A percentile compares a stretch with the other conserved stretches of the same genome.
phyloP scores from a whole-genome alignment of 2,329 filamentous ascomycete genomes.

The Ascochyta viciae-villosae region DNA sequence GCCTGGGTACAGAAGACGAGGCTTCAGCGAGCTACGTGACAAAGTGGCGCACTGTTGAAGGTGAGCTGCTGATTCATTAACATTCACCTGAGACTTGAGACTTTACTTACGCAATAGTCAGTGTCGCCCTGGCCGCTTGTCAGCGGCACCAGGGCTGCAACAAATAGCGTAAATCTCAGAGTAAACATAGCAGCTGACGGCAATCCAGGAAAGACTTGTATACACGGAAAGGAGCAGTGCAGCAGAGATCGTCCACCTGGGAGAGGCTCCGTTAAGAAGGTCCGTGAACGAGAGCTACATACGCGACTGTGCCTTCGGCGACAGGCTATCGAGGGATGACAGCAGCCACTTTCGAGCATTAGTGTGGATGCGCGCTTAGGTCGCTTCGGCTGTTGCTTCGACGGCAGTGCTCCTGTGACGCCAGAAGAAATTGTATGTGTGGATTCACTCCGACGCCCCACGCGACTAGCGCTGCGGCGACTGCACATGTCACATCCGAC shows the following conservation, averaged over 20 bases:
- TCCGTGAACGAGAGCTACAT: neutral
- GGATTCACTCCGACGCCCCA: neutral
- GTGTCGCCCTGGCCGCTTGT: neutral
- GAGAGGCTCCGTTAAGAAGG: neutral
- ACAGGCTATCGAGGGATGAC: neutral
- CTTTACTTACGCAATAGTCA: slow-evolving; percentile 11
- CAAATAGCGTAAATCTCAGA: slow-evolving; percentile 13
- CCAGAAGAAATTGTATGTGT: neutral
- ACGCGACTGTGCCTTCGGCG: too few species aligned
- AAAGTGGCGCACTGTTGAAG: slow-evolving; percentile 17
- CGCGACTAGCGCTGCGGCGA: slow-evolving; percentile 1
- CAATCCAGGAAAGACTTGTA: neutral
- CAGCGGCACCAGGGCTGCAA: slow-evolving; percentile 12
- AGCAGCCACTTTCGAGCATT: neutral
- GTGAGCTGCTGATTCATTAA: neutral
- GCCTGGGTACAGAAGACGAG: slow-evolving; percentile 21
- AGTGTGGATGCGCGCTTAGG: neutral
- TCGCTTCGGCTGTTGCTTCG: neutral
- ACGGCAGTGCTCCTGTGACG: neutral
- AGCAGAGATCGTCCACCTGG: neutral
- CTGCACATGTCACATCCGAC: neutral
- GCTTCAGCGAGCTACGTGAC: slow-evolving; percentile 11
- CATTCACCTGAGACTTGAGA: neutral
- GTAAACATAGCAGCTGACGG: slow-evolving; percentile 12
- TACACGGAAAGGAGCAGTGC: neutral